Evolutionary conservation across 2,329 filamentous ascomycete genomes (phyloP), one percentile per base, ranked within the genome.

Genomic region (Xylogone sp.): DNA sequence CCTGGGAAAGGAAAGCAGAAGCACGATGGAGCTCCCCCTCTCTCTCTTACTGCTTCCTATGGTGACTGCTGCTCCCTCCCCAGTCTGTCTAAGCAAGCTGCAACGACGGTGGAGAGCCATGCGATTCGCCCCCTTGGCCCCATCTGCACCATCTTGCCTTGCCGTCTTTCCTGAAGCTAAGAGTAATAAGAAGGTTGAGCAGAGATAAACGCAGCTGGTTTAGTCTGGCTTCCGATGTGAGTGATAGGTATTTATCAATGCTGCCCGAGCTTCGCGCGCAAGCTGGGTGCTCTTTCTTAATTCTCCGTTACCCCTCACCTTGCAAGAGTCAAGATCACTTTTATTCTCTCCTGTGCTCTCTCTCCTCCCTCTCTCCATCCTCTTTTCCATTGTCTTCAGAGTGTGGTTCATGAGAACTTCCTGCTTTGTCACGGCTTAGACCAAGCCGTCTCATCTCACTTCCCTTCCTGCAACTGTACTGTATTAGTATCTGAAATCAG

Each of bases 41-140:
- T 18, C 34, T n/a, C n/a, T n/a, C n/a, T n/a, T n/a, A n/a, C n/a
- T n/a, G n/a, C n/a, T n/a, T n/a, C n/a, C n/a, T n/a, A n/a, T n/a
- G n/a, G n/a, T n/a, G n/a, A n/a, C n/a, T 39, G 12, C n/a, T 18
- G n/a, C 34, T 16, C 34, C n/a, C 73, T 10, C 42, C 42, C 24
- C 51, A 21, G 51, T 47, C 27, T 8, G 27, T 31, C 27, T 13
- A 31, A n/a, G n/a, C n/a, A n/a, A n/a, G n/a, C n/a, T 8, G 50
- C 52, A 21, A 50, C 52, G 27, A 48, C 52, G 21, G 20, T 18
- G 10, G 42, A 43, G 48, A 50, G 56, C 46, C 54, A 56, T 45
- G 56, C n/a, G n/a, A n/a, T 27, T 27, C 24, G 24, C 24, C 24
- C 24, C 24, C 24, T 27, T 27, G 24, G 24, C 6, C 24, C 24